Percentiles rank a stretch among this genome's conserved stretches.
phyloP scores from a whole-genome alignment of 2,329 filamentous ascomycete species.

The Talaromyces islandicus region DNA sequence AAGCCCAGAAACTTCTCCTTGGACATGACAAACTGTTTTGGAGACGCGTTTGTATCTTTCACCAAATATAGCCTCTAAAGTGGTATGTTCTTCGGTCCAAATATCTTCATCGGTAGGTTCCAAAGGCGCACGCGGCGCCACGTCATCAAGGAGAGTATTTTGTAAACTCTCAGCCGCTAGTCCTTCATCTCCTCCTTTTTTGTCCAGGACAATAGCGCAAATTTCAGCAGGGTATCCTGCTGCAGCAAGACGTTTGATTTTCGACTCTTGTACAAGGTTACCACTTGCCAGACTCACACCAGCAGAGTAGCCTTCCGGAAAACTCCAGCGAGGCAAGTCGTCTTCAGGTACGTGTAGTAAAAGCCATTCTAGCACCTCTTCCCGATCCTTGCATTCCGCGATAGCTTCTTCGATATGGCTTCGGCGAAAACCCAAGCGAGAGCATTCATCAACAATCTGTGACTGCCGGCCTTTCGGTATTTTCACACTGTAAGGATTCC shows the following conservation, averaged over 20 bases:
- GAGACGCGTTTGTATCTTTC: slow-evolving; percentile 61
- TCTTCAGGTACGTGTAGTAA: slow-evolving; percentile 96
- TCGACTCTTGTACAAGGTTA: slow-evolving; percentile 73
- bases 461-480: slow-evolving; percentile 56
- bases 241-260: slow-evolving; percentile 72
- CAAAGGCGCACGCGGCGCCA: slow-evolving; percentile 10
- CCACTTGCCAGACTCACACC: slow-evolving; percentile 81
- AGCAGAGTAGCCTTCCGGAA: slow-evolving; percentile 86
- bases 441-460: slow-evolving; percentile 65
- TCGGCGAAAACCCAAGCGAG: slow-evolving; percentile 74
- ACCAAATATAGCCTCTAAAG: slow-evolving; percentile 79
- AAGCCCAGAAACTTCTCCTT: slow-evolving; percentile 48
- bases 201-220: slow-evolving; percentile 70
- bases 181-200: slow-evolving; percentile 64
- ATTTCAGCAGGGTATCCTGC: slow-evolving; percentile 82
- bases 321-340: slow-evolving; percentile 84
- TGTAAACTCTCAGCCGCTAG: slow-evolving; percentile 77
- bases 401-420: slow-evolving; percentile 87
- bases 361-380: slow-evolving; percentile 93
- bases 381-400: slow-evolving; percentile 79
- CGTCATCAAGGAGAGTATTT: slow-evolving; percentile 54
- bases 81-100: slow-evolving; percentile 82
- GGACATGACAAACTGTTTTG: slow-evolving; percentile 62
- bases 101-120: slow-evolving; percentile 39
- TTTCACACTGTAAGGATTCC: slow-evolving; percentile 74